Evolutionary conservation across 331 rosid genomes (phyloP).

Genomic region (Malus hybrid): DNA sequence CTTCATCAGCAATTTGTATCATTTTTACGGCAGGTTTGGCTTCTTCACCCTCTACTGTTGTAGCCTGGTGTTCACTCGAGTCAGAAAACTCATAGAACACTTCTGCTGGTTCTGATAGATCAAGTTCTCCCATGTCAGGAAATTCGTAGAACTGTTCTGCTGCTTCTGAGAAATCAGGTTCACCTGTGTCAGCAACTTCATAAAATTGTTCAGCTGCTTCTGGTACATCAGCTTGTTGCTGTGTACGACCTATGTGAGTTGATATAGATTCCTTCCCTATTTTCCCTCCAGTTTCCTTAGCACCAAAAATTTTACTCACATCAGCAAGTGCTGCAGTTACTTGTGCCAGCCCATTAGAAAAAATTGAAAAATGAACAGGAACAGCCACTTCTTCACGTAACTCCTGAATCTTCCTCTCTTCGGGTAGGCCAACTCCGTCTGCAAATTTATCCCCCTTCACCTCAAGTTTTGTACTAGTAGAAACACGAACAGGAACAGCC

Average conservation of each 20-base stretch:
- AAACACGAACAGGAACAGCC: background rate
- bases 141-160: conserved; percentile 31
- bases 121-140: conserved; percentile 26
- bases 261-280: conserved; percentile 22
- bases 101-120: conserved; percentile 33
- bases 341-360: conserved; percentile 26
- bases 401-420: conserved; percentile 33
- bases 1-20: background rate
- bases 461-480: background rate
- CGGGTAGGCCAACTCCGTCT: background rate
- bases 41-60: conserved; percentile 24
- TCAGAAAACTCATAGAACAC: conserved; percentile 22
- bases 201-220: conserved; percentile 36
- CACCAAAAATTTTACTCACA: background rate
- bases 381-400: conserved; percentile 27
- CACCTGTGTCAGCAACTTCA: conserved; percentile 18
- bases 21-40: conserved; percentile 11
- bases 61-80: conserved; percentile 11
- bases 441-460: background rate
- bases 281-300: conserved; percentile 29
- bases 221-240: conserved; percentile 27
- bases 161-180: conserved; percentile 10
- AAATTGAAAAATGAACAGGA: conserved; percentile 26
- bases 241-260: conserved; percentile 20
- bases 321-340: conserved; percentile 25